phyloP scores from a whole-genome alignment of 768 basidiomycete species.

The Lentinula lateritia region DNA sequence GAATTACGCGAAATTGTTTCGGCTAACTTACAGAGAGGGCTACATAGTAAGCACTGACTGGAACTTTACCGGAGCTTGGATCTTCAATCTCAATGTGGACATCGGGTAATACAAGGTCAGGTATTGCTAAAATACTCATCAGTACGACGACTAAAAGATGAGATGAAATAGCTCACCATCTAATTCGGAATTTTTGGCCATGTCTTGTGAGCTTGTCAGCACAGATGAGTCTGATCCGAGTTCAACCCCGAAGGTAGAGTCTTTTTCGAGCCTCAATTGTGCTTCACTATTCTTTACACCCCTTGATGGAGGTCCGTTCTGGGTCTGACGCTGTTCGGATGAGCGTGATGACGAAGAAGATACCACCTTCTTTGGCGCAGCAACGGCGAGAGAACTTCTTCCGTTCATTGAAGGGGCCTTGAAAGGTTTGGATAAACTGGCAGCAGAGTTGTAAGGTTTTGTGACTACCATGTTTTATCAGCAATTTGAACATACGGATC shows the following conservation, averaged over 20 bases:
- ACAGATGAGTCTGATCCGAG: neutral
- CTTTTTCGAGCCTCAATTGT: too few relatives aligned
- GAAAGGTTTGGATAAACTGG: slow-evolving; percentile 43
- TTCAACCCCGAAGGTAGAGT: neutral
- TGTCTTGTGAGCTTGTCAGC: neutral
- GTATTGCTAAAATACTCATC: neutral
- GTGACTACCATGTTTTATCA: slow-evolving; percentile 29
- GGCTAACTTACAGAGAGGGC: neutral
- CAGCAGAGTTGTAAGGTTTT: slow-evolving; percentile 28
- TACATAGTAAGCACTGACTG: neutral
- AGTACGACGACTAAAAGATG: neutral
- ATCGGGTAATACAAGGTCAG: neutral
- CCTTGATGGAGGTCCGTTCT: neutral
- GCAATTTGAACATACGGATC: neutral
- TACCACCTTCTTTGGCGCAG: neutral
- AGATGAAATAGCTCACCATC: too few relatives aligned
- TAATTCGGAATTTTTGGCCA: neutral
- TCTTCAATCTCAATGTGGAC: neutral
- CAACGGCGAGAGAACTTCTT: neutral
- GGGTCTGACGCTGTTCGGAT: neutral
- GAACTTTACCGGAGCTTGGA: slow-evolving; percentile 3
- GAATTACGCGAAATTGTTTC: neutral
- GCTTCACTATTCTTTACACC: neutral
- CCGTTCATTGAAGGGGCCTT: slow-evolving; percentile 29
- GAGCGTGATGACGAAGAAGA: too few relatives aligned